Evolutionary conservation across 2,329 filamentous ascomycete genomes (phyloP), one percentile per base, ranked within the genome.

Genomic region (Akanthomyces lecanii): DNA sequence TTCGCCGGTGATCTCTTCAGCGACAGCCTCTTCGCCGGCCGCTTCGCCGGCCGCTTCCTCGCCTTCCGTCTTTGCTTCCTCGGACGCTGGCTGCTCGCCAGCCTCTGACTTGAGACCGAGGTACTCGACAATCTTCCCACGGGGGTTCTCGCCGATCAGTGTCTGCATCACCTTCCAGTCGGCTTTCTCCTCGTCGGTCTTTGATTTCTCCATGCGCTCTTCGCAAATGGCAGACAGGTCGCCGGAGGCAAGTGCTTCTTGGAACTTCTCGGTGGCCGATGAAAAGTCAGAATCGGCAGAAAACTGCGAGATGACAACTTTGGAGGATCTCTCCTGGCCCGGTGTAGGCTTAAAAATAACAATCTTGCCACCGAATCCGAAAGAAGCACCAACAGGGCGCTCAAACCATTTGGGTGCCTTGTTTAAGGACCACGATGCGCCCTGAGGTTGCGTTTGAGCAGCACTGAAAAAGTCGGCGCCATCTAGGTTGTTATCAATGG

Each of bases 391-490:
- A 48, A 89, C 85, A 1, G 94, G 93, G 61, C 90, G 85, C 76
- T 96, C 88, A 48, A 95, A 83, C 95, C 95, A 99, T 69, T 88
- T 93, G 0, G 95, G 96, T 1, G 95, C 89, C 72, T 92, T 92
- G 55, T 83, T 81, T 51, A 99, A 81, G 2, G 92, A 91, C 80
- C 98, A 99, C 2, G 91, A 92, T 30, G 91, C 90, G 25, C 89
- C 90, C 75, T 97, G 93, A 3, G 94, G 92, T 71, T 97, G 92
- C 7, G 89, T 91, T 74, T 97, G 93, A 12, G 93, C 94, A 74
- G 92, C 93, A 16, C 91, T 90, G 72, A 99, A 99, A 81, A 99
- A 99, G 71, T 98, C 95, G 71, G 97, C 95, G 54, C 90, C 93
- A 71, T 97, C 92, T 38, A 95, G 78, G 59, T 86, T 86, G 69